Base-by-base conservation (phyloP, 108 stramenopile genomes). In the Discostella pseudostelligera region DNA sequence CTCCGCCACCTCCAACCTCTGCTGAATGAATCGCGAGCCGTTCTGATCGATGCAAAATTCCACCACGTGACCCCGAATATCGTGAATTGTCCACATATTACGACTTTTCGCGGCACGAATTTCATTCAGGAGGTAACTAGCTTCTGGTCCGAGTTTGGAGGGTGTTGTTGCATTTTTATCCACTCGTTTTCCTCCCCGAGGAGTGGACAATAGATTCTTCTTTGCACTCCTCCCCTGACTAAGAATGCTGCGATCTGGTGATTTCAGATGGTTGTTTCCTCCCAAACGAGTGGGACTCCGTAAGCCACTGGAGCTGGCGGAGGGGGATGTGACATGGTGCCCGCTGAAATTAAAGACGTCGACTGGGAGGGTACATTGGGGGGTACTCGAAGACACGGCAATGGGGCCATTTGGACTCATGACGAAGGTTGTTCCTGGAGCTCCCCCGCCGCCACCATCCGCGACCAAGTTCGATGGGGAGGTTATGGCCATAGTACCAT, bases 1-100 rank as follows among this genome's bases (percentile, higher is more conserved):
- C 50, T 87, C 91, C 10, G 87, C 90, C 32, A 94, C 80, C 69
- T 99, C 97, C 8, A 99, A 75, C 59, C 96, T 79, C 64, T 94
- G 94, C 57, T 99, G 98, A 65, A 99, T 90, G 68, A 97, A 99
- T 12, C 98, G 87, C 11, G 96, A 97, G 12, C 98, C 98, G 76
- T 99, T 97, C 72, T 99, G 98, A 76, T 99, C 98, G 21, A 95
- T 93, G 67, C 97, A 97, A 72, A 95, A 94, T 62, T 90, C 90
- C 17, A 93, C 84, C 10, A 97, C 82, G 59, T 90, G 87, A 0
- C 88, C 88, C 44, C 74, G 62, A 55, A 92, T 86, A 39, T 86
- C 83, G 39, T 63, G 66, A 28, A 87, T 69, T 2, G 86, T 88
- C 90, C 90, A 92, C 39, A 64, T 62, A 46, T 88, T 85, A 36